These are phyloP conservation scores for Blastosporella zonata DNA, from an alignment of 1,284 basidiomycete species.

Conservation along the genomic window DNA sequence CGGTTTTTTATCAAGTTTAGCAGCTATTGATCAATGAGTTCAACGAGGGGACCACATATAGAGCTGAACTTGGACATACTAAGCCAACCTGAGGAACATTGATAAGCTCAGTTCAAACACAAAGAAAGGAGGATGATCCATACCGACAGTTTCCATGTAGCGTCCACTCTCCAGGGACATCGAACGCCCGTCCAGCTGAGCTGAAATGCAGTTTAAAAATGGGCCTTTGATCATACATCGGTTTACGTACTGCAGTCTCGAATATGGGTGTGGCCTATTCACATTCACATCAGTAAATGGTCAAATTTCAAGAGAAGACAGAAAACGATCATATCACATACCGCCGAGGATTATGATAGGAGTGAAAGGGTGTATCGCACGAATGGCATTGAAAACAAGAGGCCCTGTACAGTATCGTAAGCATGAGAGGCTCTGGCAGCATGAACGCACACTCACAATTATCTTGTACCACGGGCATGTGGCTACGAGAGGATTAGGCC, in stretches of 20 bases:
- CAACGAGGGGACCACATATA: not conserved
- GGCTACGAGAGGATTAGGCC: slow-evolving; percentile 35
- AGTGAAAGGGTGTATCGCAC: slow-evolving; percentile 65
- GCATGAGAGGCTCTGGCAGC: slow-evolving; percentile 2
- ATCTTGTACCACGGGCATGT: slow-evolving; percentile 67
- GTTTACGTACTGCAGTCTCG: slow-evolving; percentile 65
- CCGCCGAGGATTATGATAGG: slow-evolving; percentile 82
- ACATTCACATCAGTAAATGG: not conserved
- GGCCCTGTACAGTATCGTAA: slow-evolving; percentile 54
- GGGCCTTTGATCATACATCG: not conserved
- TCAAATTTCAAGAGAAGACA: not conserved
- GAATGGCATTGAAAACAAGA: slow-evolving; percentile 70
- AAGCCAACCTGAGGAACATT: slow-evolving; percentile 42
- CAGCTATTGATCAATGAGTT: not conserved
- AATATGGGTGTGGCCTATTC: slow-evolving; percentile 68
- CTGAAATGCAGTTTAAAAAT: slow-evolving; percentile 22
- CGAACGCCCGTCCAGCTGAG: slow-evolving; percentile 58
- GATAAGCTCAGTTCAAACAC: not conserved
- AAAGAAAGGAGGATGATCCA: slow-evolving; percentile 38
- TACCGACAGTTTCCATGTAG: slow-evolving; percentile 85
- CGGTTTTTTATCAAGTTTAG: not conserved
- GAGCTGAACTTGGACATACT: slow-evolving; percentile 37
- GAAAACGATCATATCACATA: slow-evolving; percentile 20
- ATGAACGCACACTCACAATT: slow-evolving; percentile 42
- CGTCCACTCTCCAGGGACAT: slow-evolving; percentile 79